phyloP scores from a whole-genome alignment of 768 basidiomycete genomes.

The Rhodosporidiobolus sp. region DNA sequence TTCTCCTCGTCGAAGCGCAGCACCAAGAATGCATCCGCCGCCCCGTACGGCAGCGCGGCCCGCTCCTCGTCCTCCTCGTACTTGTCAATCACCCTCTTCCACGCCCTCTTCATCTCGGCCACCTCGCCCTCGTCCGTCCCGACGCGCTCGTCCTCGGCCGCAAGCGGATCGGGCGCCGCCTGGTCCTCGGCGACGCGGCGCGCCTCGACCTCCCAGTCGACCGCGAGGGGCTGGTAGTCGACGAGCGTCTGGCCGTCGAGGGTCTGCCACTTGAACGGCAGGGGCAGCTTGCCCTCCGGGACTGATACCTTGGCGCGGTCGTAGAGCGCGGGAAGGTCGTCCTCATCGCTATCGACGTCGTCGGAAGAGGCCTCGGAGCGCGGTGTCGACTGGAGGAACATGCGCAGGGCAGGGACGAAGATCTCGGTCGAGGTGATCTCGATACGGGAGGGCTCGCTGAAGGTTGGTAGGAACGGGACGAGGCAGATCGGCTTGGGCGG shows the following conservation, averaged over 20 bases:
- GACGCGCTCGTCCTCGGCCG: too few species aligned
- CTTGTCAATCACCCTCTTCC: too few species aligned
- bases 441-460: neutral
- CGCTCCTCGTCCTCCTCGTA: too few species aligned
- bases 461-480: neutral
- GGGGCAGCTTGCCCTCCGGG: neutral
- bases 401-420: neutral
- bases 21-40: too few species aligned
- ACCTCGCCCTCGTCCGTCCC: too few species aligned
- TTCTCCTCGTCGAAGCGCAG: too few species aligned
- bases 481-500: constrained; percentile 27
- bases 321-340: neutral
- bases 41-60: too few species aligned
- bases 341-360: too few species aligned
- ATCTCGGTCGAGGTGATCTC: constrained; percentile 23
- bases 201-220: neutral
- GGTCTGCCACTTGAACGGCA: constrained; percentile 12
- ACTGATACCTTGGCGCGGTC: neutral
- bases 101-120: too few species aligned
- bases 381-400: neutral
- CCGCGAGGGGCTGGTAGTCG: neutral
- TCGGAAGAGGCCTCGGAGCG: neutral
- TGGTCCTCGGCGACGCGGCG: too few species aligned
- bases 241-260: constrained; percentile 7
- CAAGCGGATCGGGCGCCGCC: too few species aligned